These are phyloP conservation scores for Stagonosporopsis vannaccii DNA, from an alignment of 2,329 filamentous ascomycete genomes.

Conservation along the genomic window DNA sequence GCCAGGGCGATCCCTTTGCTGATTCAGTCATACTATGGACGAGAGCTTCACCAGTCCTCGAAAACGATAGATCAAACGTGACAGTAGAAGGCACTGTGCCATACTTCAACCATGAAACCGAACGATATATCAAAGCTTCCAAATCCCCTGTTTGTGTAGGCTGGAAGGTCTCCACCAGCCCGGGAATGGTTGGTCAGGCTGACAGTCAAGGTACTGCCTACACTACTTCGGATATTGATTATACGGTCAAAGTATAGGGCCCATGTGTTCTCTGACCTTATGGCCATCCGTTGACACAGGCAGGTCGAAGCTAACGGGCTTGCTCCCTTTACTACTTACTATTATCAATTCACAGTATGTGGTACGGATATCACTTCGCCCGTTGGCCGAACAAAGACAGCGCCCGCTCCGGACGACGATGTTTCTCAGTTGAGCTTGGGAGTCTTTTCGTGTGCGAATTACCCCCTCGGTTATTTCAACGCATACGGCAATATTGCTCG, in stretches of 20 bases:
- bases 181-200: constrained; percentile 49
- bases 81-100: constrained; percentile 64
- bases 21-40: constrained; percentile 47
- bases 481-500: constrained; percentile 52
- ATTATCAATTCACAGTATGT: constrained; percentile 74
- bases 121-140: constrained; percentile 60
- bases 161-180: constrained; percentile 62
- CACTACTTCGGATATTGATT: constrained; percentile 77
- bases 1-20: constrained; percentile 53
- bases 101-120: constrained; percentile 61
- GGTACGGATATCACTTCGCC: constrained; percentile 66
- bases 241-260: constrained; percentile 69
- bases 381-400: constrained; percentile 73
- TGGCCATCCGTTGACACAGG: not conserved
- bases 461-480: constrained; percentile 57
- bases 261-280: not conserved
- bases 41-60: constrained; percentile 44
- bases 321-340: constrained; percentile 70
- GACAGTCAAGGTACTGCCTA: constrained; percentile 65
- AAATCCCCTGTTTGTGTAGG: constrained; percentile 71
- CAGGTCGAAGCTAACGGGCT: constrained; percentile 70
- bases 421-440: constrained; percentile 68
- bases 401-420: constrained; percentile 63
- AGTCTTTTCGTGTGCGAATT: constrained; percentile 72
- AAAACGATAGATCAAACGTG: constrained; percentile 51